phyloP scores from a whole-genome alignment of 805 yeast species.

The Ogataea methylovora region DNA sequence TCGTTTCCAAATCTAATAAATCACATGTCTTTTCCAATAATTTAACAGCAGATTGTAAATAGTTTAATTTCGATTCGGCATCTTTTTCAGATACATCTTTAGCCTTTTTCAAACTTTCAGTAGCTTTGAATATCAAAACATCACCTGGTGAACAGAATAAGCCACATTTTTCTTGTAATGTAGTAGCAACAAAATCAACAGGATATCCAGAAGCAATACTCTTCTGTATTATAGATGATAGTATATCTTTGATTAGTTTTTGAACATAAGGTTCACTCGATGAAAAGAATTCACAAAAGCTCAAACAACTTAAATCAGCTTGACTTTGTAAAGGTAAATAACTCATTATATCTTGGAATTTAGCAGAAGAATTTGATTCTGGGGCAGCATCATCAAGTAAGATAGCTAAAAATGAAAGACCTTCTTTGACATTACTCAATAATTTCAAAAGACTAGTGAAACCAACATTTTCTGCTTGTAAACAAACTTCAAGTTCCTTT shows the following conservation, averaged over 20 bases:
- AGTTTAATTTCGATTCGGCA: conserved; percentile 55
- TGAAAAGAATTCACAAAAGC: conserved; percentile 71
- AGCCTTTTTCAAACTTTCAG: conserved; percentile 85
- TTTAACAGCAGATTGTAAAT: conserved; percentile 66
- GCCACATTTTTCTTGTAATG: conserved; percentile 88
- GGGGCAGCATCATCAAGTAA: conserved; percentile 62
- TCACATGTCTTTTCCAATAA: conserved; percentile 76
- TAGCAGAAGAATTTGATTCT: conserved; percentile 16
- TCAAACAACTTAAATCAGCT: conserved; percentile 54
- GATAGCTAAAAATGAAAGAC: conserved; percentile 78
- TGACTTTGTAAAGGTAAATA: conserved; percentile 65
- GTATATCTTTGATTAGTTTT: conserved; percentile 72
- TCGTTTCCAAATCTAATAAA: conserved; percentile 66
- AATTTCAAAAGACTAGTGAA: conserved; percentile 70
- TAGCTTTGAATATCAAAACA: conserved; percentile 87
- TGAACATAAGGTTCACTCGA: conserved; percentile 50
- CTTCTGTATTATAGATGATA: conserved; percentile 83
- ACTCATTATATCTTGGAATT: conserved; percentile 58
- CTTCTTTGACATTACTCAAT: conserved; percentile 76
- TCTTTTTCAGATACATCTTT: conserved; percentile 67
- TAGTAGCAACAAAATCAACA: conserved; percentile 80
- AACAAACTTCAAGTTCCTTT: conserved; percentile 48
- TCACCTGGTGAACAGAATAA: conserved; percentile 92
- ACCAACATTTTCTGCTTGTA: conserved; percentile 89
- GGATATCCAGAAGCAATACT: conserved; percentile 89